Conservation (phyloP, 176 grass and related monocot species). For the Aegilops bicornis region DNA sequence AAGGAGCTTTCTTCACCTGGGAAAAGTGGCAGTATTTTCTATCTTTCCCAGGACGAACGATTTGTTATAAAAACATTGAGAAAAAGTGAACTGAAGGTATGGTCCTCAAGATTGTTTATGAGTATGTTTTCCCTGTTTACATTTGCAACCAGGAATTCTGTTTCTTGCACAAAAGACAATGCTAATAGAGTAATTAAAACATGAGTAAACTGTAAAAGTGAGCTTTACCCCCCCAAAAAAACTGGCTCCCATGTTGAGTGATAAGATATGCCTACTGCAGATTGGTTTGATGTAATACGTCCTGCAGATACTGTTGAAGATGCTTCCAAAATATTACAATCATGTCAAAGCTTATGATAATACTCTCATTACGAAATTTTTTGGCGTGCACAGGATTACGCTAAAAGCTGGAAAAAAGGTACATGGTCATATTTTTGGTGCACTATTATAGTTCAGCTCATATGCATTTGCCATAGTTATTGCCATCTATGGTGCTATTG, state of each 20-base stretch:
- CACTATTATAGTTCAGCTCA: constrained; percentile 7
- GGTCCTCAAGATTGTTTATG: neutral
- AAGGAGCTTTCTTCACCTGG: constrained; percentile 99
- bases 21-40: constrained; percentile 99
- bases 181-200: neutral
- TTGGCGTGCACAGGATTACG: constrained; percentile 90
- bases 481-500: constrained; percentile 32
- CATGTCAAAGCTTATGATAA: constrained; percentile 99
- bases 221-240: constrained; percentile 25
- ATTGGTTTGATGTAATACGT: constrained; percentile 66
- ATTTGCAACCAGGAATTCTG: neutral
- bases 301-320: constrained; percentile 97
- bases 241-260: constrained; percentile 29
- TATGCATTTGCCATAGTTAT: constrained; percentile 11
- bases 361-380: constrained; percentile 98
- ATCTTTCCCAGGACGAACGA: constrained; percentile 95
- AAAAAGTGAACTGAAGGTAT: constrained; percentile 92
- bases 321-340: constrained; percentile 96
- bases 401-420: constrained; percentile 84
- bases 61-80: constrained; percentile 98
- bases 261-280: constrained; percentile 59
- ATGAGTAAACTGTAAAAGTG: constrained; percentile 1
- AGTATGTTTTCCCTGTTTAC: constrained; percentile 8
- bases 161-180: neutral
- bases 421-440: constrained; percentile 19